phyloP scores from a whole-genome alignment of 2,329 filamentous ascomycete species.

The Verticillium dahliae region DNA sequence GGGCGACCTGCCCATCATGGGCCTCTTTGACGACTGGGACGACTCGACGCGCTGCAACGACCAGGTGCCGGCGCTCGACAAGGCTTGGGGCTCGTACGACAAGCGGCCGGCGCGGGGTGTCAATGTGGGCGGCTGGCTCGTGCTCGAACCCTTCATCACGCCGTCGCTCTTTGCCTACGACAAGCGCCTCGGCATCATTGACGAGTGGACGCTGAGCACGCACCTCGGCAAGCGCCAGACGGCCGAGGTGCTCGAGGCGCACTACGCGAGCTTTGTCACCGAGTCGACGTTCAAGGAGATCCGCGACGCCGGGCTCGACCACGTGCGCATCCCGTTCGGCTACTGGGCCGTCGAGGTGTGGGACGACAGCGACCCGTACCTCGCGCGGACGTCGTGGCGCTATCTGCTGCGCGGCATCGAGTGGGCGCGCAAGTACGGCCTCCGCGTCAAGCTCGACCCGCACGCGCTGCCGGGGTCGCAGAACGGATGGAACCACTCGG shows the following conservation, averaged over 20 bases:
- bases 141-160: conserved; percentile 90
- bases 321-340: conserved; percentile 90
- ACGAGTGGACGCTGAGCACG: conserved; percentile 76
- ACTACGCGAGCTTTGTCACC: conserved; percentile 85
- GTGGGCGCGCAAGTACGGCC: conserved; percentile 84
- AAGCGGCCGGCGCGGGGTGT: conserved; percentile 79
- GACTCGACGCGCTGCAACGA: conserved; percentile 73
- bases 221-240: conserved; percentile 62
- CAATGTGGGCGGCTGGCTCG: conserved; percentile 91
- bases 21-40: conserved; percentile 78
- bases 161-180: conserved; percentile 80
- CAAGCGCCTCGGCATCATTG: conserved; percentile 59
- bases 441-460: conserved; percentile 87
- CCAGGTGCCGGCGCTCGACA: conserved; percentile 70
- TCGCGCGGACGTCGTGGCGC: conserved; percentile 82
- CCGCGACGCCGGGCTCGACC: conserved; percentile 80
- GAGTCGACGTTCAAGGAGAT: conserved; percentile 82
- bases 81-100: conserved; percentile 71
- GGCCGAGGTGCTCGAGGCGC: conserved; percentile 68
- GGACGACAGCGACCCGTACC: conserved; percentile 82
- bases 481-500: conserved; percentile 97
- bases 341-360: conserved; percentile 93
- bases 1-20: conserved; percentile 86
- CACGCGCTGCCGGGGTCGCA: conserved; percentile 90
- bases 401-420: conserved; percentile 91